Conservation (phyloP, 148 eudicot species). For the Nepenthes gracilis region DNA sequence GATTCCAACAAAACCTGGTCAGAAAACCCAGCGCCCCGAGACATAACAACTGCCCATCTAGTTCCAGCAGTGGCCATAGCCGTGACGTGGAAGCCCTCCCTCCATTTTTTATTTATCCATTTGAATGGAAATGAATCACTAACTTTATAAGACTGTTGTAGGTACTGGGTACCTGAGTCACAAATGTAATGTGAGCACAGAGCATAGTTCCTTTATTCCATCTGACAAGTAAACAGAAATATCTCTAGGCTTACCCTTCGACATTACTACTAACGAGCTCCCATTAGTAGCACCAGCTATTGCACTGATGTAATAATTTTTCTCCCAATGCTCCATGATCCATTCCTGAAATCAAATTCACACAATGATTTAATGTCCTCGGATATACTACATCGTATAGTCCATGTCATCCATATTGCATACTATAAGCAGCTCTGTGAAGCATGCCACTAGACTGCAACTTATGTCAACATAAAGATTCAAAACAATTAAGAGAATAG, state of each 20-base stretch:
- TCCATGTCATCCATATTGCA: neutral
- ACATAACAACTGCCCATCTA: slow-evolving; percentile 14
- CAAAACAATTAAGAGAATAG: neutral
- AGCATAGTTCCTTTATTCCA: neutral
- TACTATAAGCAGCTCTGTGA: neutral
- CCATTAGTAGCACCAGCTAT: slow-evolving; percentile 43
- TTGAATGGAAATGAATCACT: slow-evolving; percentile 14
- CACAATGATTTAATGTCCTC: neutral
- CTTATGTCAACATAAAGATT: neutral
- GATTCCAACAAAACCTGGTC: slow-evolving; percentile 8
- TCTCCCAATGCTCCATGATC: slow-evolving; percentile 36
- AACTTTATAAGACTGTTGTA: slow-evolving; percentile 11
- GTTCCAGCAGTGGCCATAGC: slow-evolving; percentile 12
- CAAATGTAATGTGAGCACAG: neutral
- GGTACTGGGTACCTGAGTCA: slow-evolving; percentile 5
- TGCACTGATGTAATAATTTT: slow-evolving; percentile 34
- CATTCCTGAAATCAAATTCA: slow-evolving; percentile 4
- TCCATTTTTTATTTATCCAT: slow-evolving; percentile 15
- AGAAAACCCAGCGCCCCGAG: slow-evolving; percentile 7
- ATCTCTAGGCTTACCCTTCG: slow-evolving; percentile 20
- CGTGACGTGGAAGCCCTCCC: slow-evolving; percentile 11
- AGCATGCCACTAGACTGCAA: no score
- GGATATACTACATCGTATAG: neutral
- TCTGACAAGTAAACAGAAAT: neutral
- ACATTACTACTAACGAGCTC: slow-evolving; percentile 41